Conservation (phyloP, 192 early-diverging fungal species). For the Coemansia sp. region DNA sequence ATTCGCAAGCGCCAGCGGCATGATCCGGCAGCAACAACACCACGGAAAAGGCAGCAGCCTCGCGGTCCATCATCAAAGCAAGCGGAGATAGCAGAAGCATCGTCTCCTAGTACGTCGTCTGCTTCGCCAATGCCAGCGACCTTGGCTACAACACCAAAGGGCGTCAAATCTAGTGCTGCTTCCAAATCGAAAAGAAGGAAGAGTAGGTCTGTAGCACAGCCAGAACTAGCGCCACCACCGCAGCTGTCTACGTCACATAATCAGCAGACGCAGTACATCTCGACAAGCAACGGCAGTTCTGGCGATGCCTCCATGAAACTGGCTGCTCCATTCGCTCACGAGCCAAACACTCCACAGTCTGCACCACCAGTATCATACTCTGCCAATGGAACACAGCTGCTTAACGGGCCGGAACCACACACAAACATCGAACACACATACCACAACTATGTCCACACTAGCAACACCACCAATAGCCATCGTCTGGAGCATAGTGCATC, state of each 20-base stretch:
- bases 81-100: constrained; percentile 10
- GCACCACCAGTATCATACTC: constrained; percentile 49
- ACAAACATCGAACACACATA: constrained; percentile 1
- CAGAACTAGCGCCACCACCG: neutral
- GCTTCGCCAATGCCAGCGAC: constrained; percentile 8
- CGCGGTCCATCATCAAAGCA: constrained; percentile 13
- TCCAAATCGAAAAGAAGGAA: constrained; percentile 9
- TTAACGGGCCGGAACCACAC: constrained; percentile 32
- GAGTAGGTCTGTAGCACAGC: constrained; percentile 1
- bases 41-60: constrained; percentile 37
- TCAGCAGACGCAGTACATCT: neutral
- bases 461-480: neutral
- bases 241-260: neutral
- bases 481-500: neutral
- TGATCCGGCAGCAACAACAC: constrained; percentile 18
- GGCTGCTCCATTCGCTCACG: neutral
- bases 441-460: constrained; percentile 7
- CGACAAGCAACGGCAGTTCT: neutral
- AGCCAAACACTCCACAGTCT: constrained; percentile 19
- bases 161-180: constrained; percentile 1
- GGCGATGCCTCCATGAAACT: neutral
- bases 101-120: neutral
- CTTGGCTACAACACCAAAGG: constrained; percentile 4
- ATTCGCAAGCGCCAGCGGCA: constrained; percentile 92
- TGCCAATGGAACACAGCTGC: constrained; percentile 51